A percentile compares a stretch with the other conserved stretches of the same genome.
Evolutionary conservation across 2,329 filamentous ascomycete species (phyloP).

Genomic region (Huntiella abstrusa): DNA sequence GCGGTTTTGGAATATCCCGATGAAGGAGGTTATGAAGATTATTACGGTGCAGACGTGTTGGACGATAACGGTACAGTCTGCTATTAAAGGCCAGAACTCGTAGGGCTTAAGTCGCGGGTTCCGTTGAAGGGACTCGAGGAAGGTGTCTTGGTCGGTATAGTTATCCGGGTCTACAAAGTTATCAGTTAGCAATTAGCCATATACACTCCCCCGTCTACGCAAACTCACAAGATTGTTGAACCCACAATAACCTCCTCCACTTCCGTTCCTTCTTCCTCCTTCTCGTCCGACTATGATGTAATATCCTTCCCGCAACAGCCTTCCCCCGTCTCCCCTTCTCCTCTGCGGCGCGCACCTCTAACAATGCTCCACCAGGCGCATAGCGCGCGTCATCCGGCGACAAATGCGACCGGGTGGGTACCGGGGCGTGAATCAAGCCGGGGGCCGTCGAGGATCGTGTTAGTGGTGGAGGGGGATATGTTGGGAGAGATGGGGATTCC

Average conservation of each 20-base stretch:
- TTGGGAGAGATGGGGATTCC: too few species aligned
- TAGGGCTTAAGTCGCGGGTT: constrained; percentile 89
- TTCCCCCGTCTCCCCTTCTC: neutral
- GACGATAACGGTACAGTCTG: constrained; percentile 88
- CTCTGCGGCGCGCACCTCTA: constrained; percentile 6
- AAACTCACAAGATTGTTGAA: constrained; percentile 73
- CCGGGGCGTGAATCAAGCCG: constrained; percentile 20
- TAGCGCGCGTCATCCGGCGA: constrained; percentile 73
- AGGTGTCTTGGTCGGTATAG: constrained; percentile 92
- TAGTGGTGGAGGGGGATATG: neutral
- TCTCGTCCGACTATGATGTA: constrained; percentile 40
- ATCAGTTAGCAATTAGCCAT: neutral
- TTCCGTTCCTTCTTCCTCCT: constrained; percentile 49
- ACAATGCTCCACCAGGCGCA: constrained; percentile 29
- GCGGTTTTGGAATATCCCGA: constrained; percentile 69
- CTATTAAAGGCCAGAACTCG: constrained; percentile 93
- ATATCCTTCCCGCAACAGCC: constrained; percentile 26
- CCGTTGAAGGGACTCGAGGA: constrained; percentile 84
- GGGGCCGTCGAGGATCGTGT: constrained; percentile 2
- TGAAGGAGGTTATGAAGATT: constrained; percentile 87
- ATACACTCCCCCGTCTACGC: neutral
- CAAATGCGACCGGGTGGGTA: constrained; percentile 38
- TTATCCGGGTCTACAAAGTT: constrained; percentile 66
- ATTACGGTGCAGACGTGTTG: constrained; percentile 91
- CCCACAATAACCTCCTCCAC: constrained; percentile 96